These are phyloP conservation scores for Erigeron philadelphicus DNA, from an alignment of 140 eudicot genomes.

Conservation along the genomic window DNA sequence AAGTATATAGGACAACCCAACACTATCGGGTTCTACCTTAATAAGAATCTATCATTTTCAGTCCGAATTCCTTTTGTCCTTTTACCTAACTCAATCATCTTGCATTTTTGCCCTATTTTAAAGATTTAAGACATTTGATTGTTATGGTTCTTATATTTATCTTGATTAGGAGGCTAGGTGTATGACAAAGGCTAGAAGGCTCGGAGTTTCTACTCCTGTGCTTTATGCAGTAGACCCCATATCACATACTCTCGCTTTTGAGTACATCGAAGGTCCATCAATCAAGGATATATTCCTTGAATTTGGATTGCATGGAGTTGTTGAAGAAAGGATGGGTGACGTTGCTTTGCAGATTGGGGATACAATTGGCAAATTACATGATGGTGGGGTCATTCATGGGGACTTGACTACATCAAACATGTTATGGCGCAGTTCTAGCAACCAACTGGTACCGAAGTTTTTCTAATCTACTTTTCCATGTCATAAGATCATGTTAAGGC, in stretches of 20 bases:
- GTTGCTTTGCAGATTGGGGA: constrained; percentile 75
- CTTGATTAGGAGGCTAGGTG: constrained; percentile 82
- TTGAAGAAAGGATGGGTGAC: constrained; percentile 67
- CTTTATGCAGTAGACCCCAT: constrained; percentile 76
- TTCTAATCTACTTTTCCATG: not conserved
- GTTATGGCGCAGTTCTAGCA: constrained; percentile 58
- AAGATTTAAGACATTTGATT: not conserved
- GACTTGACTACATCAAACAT: constrained; percentile 96
- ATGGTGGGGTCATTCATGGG: constrained; percentile 93
- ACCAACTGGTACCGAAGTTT: constrained; percentile 61
- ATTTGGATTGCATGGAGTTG: constrained; percentile 63
- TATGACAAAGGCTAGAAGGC: constrained; percentile 86
- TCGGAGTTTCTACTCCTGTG: constrained; percentile 85
- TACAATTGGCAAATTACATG: constrained; percentile 80
- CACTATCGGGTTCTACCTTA: not conserved
- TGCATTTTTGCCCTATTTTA: not conserved
- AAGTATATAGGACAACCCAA: not conserved
- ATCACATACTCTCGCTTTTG: constrained; percentile 60
- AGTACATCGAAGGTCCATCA: constrained; percentile 77
- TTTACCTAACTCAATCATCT: not conserved
- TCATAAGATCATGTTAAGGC: not conserved
- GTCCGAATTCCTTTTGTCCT: not conserved
- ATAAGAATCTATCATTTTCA: not conserved
- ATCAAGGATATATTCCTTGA: constrained; percentile 79
- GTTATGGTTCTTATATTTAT: not conserved